A percentile compares a stretch with the other conserved stretches of the same genome.
These are phyloP conservation scores for Talaromyces borbonicus DNA, from an alignment of 495 filamentous ascomycete genomes.

Conservation along the genomic window DNA sequence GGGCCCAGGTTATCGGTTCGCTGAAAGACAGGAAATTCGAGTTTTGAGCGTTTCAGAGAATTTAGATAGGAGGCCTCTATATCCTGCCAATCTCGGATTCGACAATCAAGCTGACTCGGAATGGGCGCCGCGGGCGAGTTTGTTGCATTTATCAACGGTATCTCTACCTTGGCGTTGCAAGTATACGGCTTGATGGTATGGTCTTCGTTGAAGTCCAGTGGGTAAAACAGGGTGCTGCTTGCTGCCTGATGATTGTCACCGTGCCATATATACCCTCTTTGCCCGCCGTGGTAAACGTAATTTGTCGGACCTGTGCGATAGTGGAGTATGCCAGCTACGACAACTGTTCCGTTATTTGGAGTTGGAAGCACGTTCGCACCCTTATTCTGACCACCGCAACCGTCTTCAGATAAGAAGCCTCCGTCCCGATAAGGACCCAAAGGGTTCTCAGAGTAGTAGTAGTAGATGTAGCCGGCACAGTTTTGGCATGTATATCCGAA, in stretches of 20 bases:
- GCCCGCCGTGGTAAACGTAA: neutral
- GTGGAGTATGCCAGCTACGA: neutral
- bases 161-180: neutral
- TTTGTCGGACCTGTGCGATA: neutral
- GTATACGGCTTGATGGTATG: neutral
- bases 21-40: too few relatives aligned
- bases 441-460: neutral
- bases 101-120: neutral
- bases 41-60: too few relatives aligned
- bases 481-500: neutral
- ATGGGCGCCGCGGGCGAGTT: neutral
- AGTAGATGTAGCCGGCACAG: neutral
- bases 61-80: too few relatives aligned
- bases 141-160: neutral
- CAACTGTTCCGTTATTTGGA: neutral
- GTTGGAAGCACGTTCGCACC: neutral
- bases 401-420: neutral
- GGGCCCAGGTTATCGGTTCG: too few relatives aligned
- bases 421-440: neutral
- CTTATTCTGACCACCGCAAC: neutral
- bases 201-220: neutral
- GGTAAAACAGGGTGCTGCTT: neutral
- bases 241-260: neutral
- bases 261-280: neutral
- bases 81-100: neutral